These are phyloP conservation scores for Monosporascus sp. DNA, from an alignment of 2,329 filamentous ascomycete genomes.

Conservation along the genomic window DNA sequence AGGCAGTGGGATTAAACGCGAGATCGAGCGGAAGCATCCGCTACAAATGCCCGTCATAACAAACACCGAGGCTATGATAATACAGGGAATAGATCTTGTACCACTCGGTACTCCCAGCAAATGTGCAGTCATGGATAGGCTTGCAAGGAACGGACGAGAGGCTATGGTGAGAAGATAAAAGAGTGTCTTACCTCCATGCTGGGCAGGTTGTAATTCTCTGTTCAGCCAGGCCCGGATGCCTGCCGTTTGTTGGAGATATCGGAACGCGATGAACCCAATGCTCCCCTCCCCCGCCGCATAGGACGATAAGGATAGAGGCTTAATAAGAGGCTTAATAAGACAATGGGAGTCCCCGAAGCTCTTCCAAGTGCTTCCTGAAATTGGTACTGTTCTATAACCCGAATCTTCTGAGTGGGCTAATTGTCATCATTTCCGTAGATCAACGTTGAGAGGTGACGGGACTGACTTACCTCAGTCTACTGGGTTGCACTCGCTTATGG, in stretches of 20 bases:
- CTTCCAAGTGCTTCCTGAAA: background rate
- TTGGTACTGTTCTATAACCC: background rate
- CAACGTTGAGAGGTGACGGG: too few species aligned
- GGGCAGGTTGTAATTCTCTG: background rate
- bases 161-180: slow-evolving; percentile 1
- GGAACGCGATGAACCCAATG: slow-evolving; percentile 18
- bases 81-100: slow-evolving; percentile 6
- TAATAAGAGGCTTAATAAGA: slow-evolving; percentile 3
- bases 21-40: background rate
- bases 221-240: background rate
- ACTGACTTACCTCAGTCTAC: too few species aligned
- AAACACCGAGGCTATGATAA: background rate
- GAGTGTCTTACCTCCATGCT: slow-evolving; percentile 23
- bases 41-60: background rate
- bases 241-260: slow-evolving; percentile 17
- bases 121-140: slow-evolving; percentile 6
- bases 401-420: background rate
- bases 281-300: slow-evolving; percentile 22
- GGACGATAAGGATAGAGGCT: slow-evolving; percentile 9
- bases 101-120: slow-evolving; percentile 16
- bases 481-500: too few species aligned
- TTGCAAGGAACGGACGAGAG: slow-evolving; percentile 3
- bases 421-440: background rate
- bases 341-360: background rate
- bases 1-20: background rate